These are phyloP conservation scores for Goffeauzyma gilvescens DNA, from an alignment of 768 basidiomycete genomes.

Conservation along the genomic window DNA sequence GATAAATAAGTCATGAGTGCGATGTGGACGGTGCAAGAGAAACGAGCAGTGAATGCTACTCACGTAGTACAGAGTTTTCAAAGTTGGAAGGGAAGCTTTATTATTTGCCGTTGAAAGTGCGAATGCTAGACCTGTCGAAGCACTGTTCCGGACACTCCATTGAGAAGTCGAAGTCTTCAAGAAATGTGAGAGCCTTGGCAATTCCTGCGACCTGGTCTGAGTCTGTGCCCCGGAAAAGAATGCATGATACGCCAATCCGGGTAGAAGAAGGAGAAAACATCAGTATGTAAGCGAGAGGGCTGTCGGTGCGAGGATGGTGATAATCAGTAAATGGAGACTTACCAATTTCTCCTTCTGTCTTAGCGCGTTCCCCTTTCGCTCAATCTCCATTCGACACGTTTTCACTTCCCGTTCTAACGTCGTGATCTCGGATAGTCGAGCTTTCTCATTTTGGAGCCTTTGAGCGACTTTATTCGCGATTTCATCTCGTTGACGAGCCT, in stretches of 20 bases:
- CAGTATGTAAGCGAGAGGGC: too few species aligned
- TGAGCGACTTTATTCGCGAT: conserved; percentile 20
- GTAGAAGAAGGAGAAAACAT: too few species aligned
- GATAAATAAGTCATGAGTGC: not conserved
- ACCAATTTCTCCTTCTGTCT: conserved; percentile 24
- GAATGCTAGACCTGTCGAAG: conserved; percentile 17
- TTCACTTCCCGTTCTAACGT: conserved; percentile 25
- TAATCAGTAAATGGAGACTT: conserved; percentile 10
- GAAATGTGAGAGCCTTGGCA: conserved; percentile 23
- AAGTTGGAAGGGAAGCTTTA: conserved; percentile 12
- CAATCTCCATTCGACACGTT: conserved; percentile 19
- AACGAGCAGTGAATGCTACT: conserved; percentile 3
- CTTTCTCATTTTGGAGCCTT: conserved; percentile 25
- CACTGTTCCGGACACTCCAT: conserved; percentile 6
- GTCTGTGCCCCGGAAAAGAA: not conserved
- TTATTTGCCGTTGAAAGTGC: conserved; percentile 19
- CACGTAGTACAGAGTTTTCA: conserved; percentile 27
- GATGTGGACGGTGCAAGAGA: not conserved
- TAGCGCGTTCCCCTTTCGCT: conserved; percentile 19
- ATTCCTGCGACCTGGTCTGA: conserved; percentile 21
- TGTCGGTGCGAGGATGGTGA: too few species aligned
- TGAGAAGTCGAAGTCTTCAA: conserved; percentile 20
- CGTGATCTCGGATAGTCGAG: conserved; percentile 23
- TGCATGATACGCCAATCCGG: not conserved
- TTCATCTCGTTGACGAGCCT: conserved; percentile 28